Evolutionary conservation across 2,329 filamentous ascomycete genomes (phyloP), one percentile per base, ranked within the genome.

Genomic region (Helotiales sp.): DNA sequence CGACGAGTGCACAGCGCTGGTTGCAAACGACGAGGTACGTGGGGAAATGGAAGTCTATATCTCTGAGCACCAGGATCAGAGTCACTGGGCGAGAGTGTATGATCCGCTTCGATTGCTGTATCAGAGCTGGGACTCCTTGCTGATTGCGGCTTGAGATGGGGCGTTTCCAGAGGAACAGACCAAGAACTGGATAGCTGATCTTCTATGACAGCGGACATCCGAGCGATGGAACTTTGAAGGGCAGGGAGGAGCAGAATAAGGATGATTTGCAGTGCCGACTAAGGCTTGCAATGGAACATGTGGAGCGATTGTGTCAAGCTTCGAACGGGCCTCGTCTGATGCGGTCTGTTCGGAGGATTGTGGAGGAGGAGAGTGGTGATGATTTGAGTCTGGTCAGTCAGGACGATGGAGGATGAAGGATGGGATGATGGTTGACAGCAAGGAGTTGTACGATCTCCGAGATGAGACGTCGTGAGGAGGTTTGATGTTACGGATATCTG

Each of bases 181-280:
- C 82, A 84, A 70, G 80, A 82, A 80, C 81, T 81, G 73, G 78
- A 78, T 73, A 82, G 83, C 79, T 79, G 81, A 81, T 85, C 82
- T 84, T 83, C 82, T 73, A 80, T 80, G 77, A 81, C 80, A 79
- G 82, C 79, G 76, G 80, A 84, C 85, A 87, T 86, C 78, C 82
- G 83, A 81, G 80, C 83, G 81, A 79, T 80, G 65, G 66, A 61
- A 47, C 49, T 26, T 37, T 57, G 47, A 60, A 59, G 60, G 26
- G 30, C 50, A 60, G 17, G 65, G 59, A 66, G 65, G 61, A 55
- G 43, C 26, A 66, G 64, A 64, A 65, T 60, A 68, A 50, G 67
- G 61, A 63, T 57, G 50, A 54, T 45, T 49, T 47, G 50, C 30
- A 47, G 22, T 57, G 64, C 62, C 55, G 64, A 59, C 59, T 66